phyloP scores from a whole-genome alignment of 192 early-diverging fungal genomes.

The Dimargaris cristalligena region DNA sequence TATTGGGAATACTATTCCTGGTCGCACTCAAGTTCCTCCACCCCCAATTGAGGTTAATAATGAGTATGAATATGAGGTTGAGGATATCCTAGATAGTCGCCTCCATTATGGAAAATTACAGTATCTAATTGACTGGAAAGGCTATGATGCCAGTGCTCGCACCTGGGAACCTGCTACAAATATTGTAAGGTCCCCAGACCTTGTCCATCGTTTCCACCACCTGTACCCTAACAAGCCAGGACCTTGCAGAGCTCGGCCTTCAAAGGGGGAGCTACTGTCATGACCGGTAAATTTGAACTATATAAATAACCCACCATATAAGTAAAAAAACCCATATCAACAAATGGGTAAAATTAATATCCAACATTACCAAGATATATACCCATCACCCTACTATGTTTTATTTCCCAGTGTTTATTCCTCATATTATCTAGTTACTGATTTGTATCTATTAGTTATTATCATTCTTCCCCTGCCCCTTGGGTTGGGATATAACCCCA shows the following conservation, averaged over 20 bases:
- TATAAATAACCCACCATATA: no score
- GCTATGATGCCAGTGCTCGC: slow-evolving; percentile 11
- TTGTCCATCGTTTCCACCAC: not conserved
- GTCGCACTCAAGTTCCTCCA: not conserved
- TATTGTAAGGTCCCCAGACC: not conserved
- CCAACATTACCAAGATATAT: no score
- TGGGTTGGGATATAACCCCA: no score
- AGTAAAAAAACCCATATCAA: no score
- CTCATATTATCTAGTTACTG: no score
- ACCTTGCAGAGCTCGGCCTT: not conserved
- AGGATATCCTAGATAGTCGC: slow-evolving; percentile 8
- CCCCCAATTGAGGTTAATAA: slow-evolving; percentile 12
- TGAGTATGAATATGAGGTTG: slow-evolving; percentile 14
- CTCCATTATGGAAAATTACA: slow-evolving; percentile 4
- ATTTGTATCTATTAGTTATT: no score
- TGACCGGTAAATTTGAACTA: no score
- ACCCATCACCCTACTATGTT: no score
- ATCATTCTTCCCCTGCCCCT: no score
- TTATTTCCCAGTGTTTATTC: no score
- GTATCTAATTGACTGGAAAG: slow-evolving; percentile 13
- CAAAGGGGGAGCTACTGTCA: slow-evolving; percentile 1
- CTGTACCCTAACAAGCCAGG: not conserved
- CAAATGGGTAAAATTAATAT: no score
- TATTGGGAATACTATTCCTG: slow-evolving; percentile 4
- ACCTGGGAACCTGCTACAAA: slow-evolving; percentile 12